phyloP scores from a whole-genome alignment of 495 filamentous ascomycete species.

The Aspergillus coremiiformis region DNA sequence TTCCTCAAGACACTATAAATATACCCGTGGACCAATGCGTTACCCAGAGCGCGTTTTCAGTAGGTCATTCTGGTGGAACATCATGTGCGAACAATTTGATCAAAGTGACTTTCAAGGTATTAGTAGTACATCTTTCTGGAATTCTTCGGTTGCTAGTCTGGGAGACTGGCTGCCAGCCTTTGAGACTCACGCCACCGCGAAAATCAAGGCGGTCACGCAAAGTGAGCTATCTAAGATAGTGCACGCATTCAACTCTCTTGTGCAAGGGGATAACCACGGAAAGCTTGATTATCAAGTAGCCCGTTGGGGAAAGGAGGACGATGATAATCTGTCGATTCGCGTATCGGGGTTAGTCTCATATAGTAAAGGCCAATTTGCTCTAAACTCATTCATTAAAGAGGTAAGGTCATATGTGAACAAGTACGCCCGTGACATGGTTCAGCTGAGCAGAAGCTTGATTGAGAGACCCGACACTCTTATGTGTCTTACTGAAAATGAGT shows the following conservation, averaged over 20 bases:
- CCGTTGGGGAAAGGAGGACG: not conserved
- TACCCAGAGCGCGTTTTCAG: slow-evolving; percentile 28
- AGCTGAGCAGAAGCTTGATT: slow-evolving; percentile 1
- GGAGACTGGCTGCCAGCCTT: slow-evolving; percentile 3
- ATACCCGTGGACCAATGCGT: slow-evolving; percentile 6
- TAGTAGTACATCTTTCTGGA: not conserved
- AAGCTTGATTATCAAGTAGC: not conserved
- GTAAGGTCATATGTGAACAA: slow-evolving; percentile 11
- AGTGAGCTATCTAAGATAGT: not conserved
- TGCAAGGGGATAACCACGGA: not conserved
- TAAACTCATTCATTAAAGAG: slow-evolving; percentile 4
- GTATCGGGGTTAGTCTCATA: not conserved
- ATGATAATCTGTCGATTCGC: not conserved
- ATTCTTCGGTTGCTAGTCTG: slow-evolving; percentile 1
- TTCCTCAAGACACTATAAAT: not conserved
- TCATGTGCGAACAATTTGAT: not conserved
- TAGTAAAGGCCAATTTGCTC: not conserved
- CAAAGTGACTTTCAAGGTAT: not conserved
- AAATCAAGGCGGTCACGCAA: not conserved
- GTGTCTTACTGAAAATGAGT: slow-evolving; percentile 43
- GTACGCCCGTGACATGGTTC: slow-evolving; percentile 16
- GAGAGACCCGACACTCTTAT: slow-evolving; percentile 36
- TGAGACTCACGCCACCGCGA: slow-evolving; percentile 2
- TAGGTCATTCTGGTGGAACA: slow-evolving; percentile 27
- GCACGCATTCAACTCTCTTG: not conserved